Conservation (phyloP, 306 rosid species). For the Vigna unguiculata region DNA sequence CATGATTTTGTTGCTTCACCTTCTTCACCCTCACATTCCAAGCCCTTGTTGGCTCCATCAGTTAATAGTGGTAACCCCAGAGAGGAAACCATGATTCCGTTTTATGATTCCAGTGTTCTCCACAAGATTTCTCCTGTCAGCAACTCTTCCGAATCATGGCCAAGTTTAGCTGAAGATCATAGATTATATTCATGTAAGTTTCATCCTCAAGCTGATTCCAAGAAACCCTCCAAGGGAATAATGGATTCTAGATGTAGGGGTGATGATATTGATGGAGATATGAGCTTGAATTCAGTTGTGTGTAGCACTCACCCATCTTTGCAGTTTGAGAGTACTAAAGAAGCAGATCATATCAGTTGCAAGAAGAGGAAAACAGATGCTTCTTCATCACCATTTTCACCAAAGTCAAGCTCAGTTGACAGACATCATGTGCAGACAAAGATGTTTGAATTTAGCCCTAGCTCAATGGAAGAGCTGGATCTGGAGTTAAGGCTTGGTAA, state of each 20-base stretch:
- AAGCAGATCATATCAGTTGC: slow-evolving; percentile 43
- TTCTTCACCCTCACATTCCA: slow-evolving; percentile 49
- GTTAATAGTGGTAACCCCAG: slow-evolving; percentile 14
- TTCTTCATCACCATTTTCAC: slow-evolving; percentile 52
- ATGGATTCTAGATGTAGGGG: slow-evolving; percentile 45
- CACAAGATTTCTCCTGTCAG: slow-evolving; percentile 32
- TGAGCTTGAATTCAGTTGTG: slow-evolving; percentile 50
- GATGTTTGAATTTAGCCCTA: slow-evolving; percentile 45
- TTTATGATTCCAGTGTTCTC: slow-evolving; percentile 45
- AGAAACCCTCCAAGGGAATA: slow-evolving; percentile 50
- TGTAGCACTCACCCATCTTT: slow-evolving; percentile 29
- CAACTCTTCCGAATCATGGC: slow-evolving; percentile 51
- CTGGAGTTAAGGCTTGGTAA: slow-evolving; percentile 61
- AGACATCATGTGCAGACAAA: slow-evolving; percentile 13
- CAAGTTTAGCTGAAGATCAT: slow-evolving; percentile 49
- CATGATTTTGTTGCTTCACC: slow-evolving; percentile 50
- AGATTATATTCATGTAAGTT: slow-evolving; percentile 39
- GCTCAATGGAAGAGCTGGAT: slow-evolving; percentile 53
- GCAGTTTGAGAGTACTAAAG: slow-evolving; percentile 41
- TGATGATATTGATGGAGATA: slow-evolving; percentile 31
- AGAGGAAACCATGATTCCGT: slow-evolving; percentile 41
- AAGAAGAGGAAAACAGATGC: slow-evolving; percentile 71
- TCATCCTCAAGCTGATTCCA: slow-evolving; percentile 33
- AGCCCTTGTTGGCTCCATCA: slow-evolving; percentile 48
- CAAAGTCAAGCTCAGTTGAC: slow-evolving; percentile 48